Evolutionary conservation across 1,139 yeast genomes (phyloP), one percentile per base, ranked within the genome.

Genomic region (Suhomyces choctaworum): DNA sequence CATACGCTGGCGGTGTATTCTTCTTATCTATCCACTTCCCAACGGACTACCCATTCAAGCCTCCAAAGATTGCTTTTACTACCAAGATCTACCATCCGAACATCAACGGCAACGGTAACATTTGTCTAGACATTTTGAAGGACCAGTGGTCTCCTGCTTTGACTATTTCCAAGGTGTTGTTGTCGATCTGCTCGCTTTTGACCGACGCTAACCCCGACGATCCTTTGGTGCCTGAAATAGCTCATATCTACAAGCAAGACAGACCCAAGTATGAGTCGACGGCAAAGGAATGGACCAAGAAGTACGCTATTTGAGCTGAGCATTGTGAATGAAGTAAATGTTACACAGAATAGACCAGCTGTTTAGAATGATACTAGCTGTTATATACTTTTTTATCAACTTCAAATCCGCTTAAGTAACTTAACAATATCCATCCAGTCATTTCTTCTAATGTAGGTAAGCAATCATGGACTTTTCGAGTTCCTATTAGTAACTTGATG

Each of bases 171-270:
- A 88, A 88, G 70, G 95, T 88, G 32, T 76, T 88, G 53, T 74
- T 88, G 54, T 86, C 95, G 34, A 87, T 88, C 58, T 87, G 95
- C 61, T 88, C 96, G 17, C 73, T 88, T 66, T 76, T 87, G 60
- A 92, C 97, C 28, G 97, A 92, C 64, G 97, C 98, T 37, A 92
- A 92, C 60, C 98, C 98, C 21, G 98, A 92, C 64, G 98, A 92
- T 73, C 98, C 98, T 42, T 80, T 94, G 61, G 99, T 92, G 31
- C 97, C 97, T 17, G 98, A 92, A 68, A 92, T 92, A 55, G 98
- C 98, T 42, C 95, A 92, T 61, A 80, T 89, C 50, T 94, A 92
- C 74, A 90, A 90, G 74, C 88, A 89, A 50, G 97, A 92, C 70
- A 79, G 95, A 62, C 74, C 89, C 41, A 87, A 90, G 66, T 92